Percentiles rank a stretch among this genome's conserved stretches.
These are phyloP conservation scores for Asterophora parasitica DNA, from an alignment of 768 basidiomycete genomes.

Conservation along the genomic window DNA sequence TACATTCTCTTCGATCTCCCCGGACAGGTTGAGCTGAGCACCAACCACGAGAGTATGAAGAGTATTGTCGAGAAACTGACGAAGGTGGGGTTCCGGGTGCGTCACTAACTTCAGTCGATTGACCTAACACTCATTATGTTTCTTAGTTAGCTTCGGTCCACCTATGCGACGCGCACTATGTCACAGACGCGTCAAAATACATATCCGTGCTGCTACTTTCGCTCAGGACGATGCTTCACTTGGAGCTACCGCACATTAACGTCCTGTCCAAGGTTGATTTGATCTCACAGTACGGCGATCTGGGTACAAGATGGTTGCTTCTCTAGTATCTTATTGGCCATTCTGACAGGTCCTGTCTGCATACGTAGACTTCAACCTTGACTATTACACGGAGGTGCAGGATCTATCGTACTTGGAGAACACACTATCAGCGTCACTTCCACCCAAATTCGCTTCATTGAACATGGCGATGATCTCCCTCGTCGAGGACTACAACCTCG, in stretches of 20 bases:
- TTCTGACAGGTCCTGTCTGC: conserved; percentile 3
- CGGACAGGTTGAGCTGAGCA: conserved; percentile 96
- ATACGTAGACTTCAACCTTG: conserved; percentile 85
- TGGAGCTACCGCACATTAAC: conserved; percentile 97
- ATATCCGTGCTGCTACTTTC: conserved; percentile 89
- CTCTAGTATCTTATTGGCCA: conserved; percentile 3
- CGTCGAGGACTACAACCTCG: conserved; percentile 90
- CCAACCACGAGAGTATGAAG: conserved; percentile 90
- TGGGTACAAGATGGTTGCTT: conserved; percentile 57
- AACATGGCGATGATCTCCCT: conserved; percentile 89
- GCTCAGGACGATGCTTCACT: conserved; percentile 94
- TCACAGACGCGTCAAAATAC: conserved; percentile 94
- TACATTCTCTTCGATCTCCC: conserved; percentile 95
- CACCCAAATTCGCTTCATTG: conserved; percentile 67
- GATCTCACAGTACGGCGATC: conserved; percentile 83
- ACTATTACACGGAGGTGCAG: conserved; percentile 97
- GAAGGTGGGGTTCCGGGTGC: conserved; percentile 81
- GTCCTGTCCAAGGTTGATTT: conserved; percentile 95
- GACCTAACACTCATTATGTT: not conserved
- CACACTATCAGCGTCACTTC: conserved; percentile 52
- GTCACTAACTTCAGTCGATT: conserved; percentile 22
- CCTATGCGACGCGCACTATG: conserved; percentile 94
- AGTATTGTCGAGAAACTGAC: conserved; percentile 65
- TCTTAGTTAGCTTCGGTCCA: conserved; percentile 87
- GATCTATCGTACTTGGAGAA: conserved; percentile 87